Base-by-base conservation (phyloP, 1,139 yeast species). In the Insectozyma bohioensis region DNA sequence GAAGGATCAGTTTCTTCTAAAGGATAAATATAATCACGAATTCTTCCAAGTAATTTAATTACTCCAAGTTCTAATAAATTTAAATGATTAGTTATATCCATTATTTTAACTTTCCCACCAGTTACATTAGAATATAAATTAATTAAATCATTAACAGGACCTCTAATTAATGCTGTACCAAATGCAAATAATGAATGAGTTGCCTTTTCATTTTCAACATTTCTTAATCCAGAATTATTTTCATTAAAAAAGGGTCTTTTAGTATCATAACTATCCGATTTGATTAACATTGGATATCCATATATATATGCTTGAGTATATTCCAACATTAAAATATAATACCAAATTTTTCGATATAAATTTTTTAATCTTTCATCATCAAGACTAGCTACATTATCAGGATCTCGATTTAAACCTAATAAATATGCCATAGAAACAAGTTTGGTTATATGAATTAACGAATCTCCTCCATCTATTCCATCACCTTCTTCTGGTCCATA, bases 401-500 rank as follows among this genome's bases (percentile, higher is more conserved):
- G 70, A 16, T 69, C 73, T 25, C 75, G 49, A 45, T 74, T 63
- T 24, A 72, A 46, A 0, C 80, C 80, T 28, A 74, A 48, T 3
- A 66, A 51, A 27, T 60, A 58, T 0, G 75, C 72, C 56, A 64
- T 64, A 32, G 69, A 64, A 6, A 60, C 45, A 11, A 75, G 39
- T 21, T 64, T 39, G 0, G 70, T 71, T 26, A 54, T 61, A 41
- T 54, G 56, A 2, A 63, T 51, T 27, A 54, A 58, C 0, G 72
- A 58, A 41, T 69, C 75, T 1, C 66, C 66, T 6, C 72, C 71
- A 40, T 67, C 72, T 2, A 65, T 52, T 2, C 67, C 71, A 41
- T 67, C 71, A 12, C 78, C 76, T 42, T 72, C 78, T 41, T 74
- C 79, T 0, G 79, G 79, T 0, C 78, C 75, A 31, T 48, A 57